Percentiles rank a stretch among this genome's conserved stretches.
These are phyloP conservation scores for Zygosaccharomyces gambellarensis DNA, from an alignment of 805 yeast genomes.

Conservation along the genomic window DNA sequence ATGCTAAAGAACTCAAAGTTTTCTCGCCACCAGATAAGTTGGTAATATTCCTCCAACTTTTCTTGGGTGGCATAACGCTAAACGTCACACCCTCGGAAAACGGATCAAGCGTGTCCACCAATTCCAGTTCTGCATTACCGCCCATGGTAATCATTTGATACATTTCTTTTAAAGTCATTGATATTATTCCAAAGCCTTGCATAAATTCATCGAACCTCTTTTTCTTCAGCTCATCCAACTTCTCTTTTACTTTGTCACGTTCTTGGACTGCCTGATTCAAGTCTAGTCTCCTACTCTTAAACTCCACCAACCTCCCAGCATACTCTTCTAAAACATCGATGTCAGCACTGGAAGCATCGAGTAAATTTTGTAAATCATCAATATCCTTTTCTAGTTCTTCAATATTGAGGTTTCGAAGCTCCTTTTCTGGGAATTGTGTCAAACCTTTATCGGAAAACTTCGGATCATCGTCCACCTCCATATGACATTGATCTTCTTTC, in stretches of 20 bases:
- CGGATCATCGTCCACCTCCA: constrained; percentile 32
- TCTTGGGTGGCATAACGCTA: constrained; percentile 99
- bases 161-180: constrained; percentile 89
- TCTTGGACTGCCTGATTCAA: constrained; percentile 60
- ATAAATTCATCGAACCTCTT: constrained; percentile 82
- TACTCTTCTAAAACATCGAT: constrained; percentile 74
- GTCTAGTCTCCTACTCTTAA: constrained; percentile 54
- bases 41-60: constrained; percentile 93
- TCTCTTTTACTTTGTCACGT: constrained; percentile 59
- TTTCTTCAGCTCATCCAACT: constrained; percentile 65
- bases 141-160: constrained; percentile 99
- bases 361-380: constrained; percentile 48
- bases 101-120: constrained; percentile 95
- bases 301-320: constrained; percentile 61
- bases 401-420: constrained; percentile 45
- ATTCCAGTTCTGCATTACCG: constrained; percentile 95
- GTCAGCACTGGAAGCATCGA: constrained; percentile 59
- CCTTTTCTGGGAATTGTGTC: constrained; percentile 46
- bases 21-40: constrained; percentile 97
- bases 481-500: constrained; percentile 8
- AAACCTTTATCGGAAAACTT: constrained; percentile 30
- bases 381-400: constrained; percentile 49
- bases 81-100: constrained; percentile 94
- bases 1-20: constrained; percentile 87
- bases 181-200: constrained; percentile 85